These are phyloP conservation scores for Rhizopogon vesiculosus DNA, from an alignment of 768 basidiomycete genomes.

Conservation along the genomic window DNA sequence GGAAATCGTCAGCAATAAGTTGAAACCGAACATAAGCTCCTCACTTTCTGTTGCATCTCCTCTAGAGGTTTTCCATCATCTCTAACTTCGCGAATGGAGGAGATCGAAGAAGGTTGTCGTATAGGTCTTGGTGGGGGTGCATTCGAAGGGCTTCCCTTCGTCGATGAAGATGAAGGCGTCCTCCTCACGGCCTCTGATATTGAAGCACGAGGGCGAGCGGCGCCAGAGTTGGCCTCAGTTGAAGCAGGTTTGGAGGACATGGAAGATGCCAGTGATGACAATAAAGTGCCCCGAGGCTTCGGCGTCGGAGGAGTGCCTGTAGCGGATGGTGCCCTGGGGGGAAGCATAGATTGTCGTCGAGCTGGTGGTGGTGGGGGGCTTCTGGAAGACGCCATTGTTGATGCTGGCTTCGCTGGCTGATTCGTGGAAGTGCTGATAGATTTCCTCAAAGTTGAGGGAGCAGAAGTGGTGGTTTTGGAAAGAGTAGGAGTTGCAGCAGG, in stretches of 20 bases:
- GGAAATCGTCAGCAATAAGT: background rate
- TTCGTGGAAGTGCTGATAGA: slow-evolving; percentile 21
- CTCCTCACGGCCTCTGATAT: slow-evolving; percentile 64
- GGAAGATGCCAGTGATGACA: slow-evolving; percentile 21
- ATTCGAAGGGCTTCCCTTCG: slow-evolving; percentile 34
- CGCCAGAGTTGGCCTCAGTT: slow-evolving; percentile 23
- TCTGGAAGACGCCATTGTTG: slow-evolving; percentile 27
- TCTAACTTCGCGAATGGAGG: slow-evolving; percentile 69
- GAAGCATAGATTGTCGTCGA: slow-evolving; percentile 26
- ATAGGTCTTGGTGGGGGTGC: slow-evolving; percentile 33
- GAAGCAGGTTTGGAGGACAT: slow-evolving; percentile 15
- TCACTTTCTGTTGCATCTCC: slow-evolving; percentile 59
- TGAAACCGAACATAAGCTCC: slow-evolving; percentile 1
- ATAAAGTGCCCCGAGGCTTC: slow-evolving; percentile 33
- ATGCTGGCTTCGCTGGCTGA: slow-evolving; percentile 25
- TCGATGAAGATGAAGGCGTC: slow-evolving; percentile 31
- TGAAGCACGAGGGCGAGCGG: slow-evolving; percentile 57
- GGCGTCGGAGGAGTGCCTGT: slow-evolving; percentile 29
- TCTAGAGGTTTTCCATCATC: slow-evolving; percentile 54
- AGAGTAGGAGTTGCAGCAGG: slow-evolving; percentile 24
- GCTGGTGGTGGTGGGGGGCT: slow-evolving; percentile 26
- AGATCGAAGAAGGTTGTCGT: slow-evolving; percentile 54
- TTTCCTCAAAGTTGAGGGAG: slow-evolving; percentile 27
- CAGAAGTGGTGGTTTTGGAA: slow-evolving; percentile 21
- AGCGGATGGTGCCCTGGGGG: slow-evolving; percentile 35